These are phyloP conservation scores for Dictyostelium discoideum DNA, from an alignment of 78 protist species.

Conservation along the genomic window DNA sequence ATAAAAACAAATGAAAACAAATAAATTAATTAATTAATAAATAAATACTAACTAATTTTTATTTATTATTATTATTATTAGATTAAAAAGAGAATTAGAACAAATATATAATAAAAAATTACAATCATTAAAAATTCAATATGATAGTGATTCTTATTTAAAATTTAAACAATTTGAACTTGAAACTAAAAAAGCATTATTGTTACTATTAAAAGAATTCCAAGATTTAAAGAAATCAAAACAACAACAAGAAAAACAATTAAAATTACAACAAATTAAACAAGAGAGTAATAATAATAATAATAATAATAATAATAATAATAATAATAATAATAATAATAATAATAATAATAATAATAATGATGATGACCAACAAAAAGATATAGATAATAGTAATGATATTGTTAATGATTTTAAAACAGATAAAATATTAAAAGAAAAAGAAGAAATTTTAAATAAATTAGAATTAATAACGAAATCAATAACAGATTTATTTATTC, in stretches of 20 bases:
- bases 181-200: constrained; percentile 15
- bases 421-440: not conserved
- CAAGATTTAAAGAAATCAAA: not conserved
- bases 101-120: constrained; percentile 1
- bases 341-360: not conserved
- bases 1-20: not conserved
- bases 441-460: not conserved
- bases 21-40: no score
- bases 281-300: no score
- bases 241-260: not conserved
- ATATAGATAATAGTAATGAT: not conserved
- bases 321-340: not conserved
- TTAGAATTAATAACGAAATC: not conserved
- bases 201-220: not conserved
- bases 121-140: constrained; percentile 3
- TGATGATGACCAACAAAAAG: not conserved
- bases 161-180: constrained; percentile 21
- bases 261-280: not conserved
- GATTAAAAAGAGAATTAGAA: constrained; percentile 16
- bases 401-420: not conserved
- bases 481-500: not conserved
- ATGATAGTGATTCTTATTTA: not conserved
- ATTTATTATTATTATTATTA: not conserved
- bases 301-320: not conserved
- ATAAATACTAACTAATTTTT: not conserved